These are phyloP conservation scores for Angomonas deanei DNA, from an alignment of 208 protist species.

Conservation along the genomic window DNA sequence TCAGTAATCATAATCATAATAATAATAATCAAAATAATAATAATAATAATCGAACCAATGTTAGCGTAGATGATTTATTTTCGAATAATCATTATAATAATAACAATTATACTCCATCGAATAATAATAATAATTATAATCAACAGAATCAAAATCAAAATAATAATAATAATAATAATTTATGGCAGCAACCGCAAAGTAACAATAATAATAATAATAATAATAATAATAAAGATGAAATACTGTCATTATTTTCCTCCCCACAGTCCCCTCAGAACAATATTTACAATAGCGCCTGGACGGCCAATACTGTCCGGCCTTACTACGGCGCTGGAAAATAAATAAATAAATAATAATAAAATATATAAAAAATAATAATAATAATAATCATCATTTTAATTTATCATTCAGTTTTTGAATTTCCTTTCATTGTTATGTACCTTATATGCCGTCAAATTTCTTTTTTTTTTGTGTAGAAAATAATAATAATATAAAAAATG, in stretches of 20 bases:
- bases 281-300: conserved; percentile 24
- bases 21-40: conserved; percentile 7
- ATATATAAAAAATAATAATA: no score
- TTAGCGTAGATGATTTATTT: background rate
- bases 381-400: no score
- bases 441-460: no score
- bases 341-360: no score
- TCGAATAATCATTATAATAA: background rate
- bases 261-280: background rate
- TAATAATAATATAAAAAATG: background rate
- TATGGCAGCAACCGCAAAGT: conserved; percentile 9
- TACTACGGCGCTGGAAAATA: no score
- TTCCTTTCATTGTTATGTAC: no score
- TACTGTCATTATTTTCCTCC: conserved; percentile 52
- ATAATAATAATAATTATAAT: background rate
- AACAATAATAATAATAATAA: background rate
- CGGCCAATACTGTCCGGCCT: no score
- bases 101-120: background rate
- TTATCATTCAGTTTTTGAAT: no score
- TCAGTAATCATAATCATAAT: background rate
- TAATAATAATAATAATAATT: background rate
- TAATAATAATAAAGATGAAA: conserved; percentile 23
- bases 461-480: no score
- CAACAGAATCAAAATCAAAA: background rate
- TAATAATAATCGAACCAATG: background rate